Evolutionary conservation across 2,329 filamentous ascomycete species (phyloP), one percentile per base, ranked within the genome.

Genomic region (Botrytis hyacinthi): DNA sequence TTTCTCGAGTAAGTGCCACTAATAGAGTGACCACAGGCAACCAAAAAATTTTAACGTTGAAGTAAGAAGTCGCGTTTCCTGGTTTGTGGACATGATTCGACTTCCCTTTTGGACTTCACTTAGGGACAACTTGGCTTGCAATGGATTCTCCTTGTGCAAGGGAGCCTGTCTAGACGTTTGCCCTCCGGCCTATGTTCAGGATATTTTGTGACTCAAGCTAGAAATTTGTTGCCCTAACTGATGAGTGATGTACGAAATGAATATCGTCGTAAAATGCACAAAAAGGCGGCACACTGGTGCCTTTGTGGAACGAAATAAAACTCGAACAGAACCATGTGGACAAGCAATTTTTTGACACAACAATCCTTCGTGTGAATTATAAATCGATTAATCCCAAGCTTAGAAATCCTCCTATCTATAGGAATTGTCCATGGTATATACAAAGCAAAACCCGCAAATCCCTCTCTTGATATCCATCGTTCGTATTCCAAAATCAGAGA

Each of bases 341-440:
- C 26, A 32, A 12, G 4, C 48, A 57, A 37, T 57, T 20, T 42
- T 57, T 68, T 54, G 35, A 42, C 40, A n/a, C 6, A 68, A 16
- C 2, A 57, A 29, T 57, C 32, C 29, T 22, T 10, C 29, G 44
- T 32, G 51, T 26, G n/a, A 51, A 71, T 40, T 37, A 71, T 51
- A 65, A 51, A 48, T 71, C 46, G 69, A 71, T 54, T 71, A 32
- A 65, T 40, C n/a, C 59, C 59, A 51, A 71, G 63, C n/a, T 48
- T 61, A 62, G 42, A 54, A 42, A 71, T 54, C 44, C 44, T 48
- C 29, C 29, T 42, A 26, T 76, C 73, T 75, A 75, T 76, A 76
- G 74, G 72, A 73, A 75, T 76, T 75, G 73, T 74, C 75, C 76
- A 72, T 77, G 76, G 76, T 79, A 78, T 78, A 75, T 78, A 79